Evolutionary conservation across 495 filamentous ascomycete genomes (phyloP), one percentile per base, ranked within the genome.

Genomic region (Neurospora sp.): DNA sequence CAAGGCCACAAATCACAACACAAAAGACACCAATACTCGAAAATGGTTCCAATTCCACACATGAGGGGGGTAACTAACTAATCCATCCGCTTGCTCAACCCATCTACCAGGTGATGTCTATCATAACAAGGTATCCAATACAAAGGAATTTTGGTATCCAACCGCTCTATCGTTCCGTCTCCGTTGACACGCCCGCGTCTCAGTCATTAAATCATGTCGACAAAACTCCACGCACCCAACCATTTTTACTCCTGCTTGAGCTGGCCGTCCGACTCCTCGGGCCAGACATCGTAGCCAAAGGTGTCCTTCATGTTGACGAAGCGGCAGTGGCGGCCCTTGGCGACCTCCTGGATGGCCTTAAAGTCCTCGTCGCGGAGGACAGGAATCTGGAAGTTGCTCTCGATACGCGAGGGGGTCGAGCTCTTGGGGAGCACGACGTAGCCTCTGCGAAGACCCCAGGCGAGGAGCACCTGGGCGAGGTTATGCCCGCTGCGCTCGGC

Each of bases 281-380:
- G 79, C 84, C 84, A 85, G 35, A 85, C 78, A 72, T 88, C 82
- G 69, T 83, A 85, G 14, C 86, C 84, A 76, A 88, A 88, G 1
- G 83, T 85, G 71, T 93, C 90, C 84, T 91, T 93, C 91, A 93
- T 93, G 81, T 94, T 92, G 48, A 94, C 90, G 78, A 94, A 93
- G 71, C 91, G 87, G 72, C 83, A 85, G 77, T 90, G 87, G 70
- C 81, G 74, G 39, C 80, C 90, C 82, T 76, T 77, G 4, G 84
- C 82, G 1, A 85, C 83, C 35, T 75, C 74, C 74, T 84, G 74
- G 65, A 85, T 71, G 16, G 81, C 83, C 70, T 77, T 68, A 68
- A 85, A 85, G 53, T 85, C 83, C 68, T 76, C 81, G 41, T 84
- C 81, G 0, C 76, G 76, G 27, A 84, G 59, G 35, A 79, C 73